Conservation (phyloP, 1,284 basidiomycete species). For the Termitomyces sp. region DNA sequence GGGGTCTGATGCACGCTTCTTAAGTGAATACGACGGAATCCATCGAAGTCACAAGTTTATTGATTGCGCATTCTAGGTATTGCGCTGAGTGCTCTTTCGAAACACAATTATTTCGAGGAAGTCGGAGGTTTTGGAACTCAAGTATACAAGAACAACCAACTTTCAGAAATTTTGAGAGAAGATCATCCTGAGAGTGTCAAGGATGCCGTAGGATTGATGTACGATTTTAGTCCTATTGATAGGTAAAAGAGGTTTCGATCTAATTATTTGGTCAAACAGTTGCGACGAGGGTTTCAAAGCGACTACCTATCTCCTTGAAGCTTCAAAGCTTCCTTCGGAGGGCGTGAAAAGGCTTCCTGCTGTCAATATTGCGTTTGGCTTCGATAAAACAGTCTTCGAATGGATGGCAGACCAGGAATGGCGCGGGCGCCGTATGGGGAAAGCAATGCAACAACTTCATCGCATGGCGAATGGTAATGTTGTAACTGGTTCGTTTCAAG, state of each 20-base stretch:
- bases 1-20: conserved; percentile 19
- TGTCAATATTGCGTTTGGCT: conserved; percentile 24
- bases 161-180: conserved; percentile 13
- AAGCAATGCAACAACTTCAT: conserved; percentile 27
- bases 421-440: conserved; percentile 26
- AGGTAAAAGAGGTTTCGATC: too few relatives aligned
- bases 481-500: conserved; percentile 5
- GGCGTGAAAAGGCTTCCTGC: conserved; percentile 11
- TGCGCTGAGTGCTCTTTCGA: conserved; percentile 14
- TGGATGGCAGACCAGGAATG: conserved; percentile 23
- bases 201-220: conserved; percentile 17
- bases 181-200: conserved; percentile 14
- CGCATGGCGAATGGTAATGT: conserved; percentile 21
- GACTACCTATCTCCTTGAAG: conserved; percentile 23
- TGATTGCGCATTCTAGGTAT: conserved; percentile 10
- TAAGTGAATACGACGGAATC: conserved; percentile 14
- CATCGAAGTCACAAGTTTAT: not conserved
- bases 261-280: conserved; percentile 13
- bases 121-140: conserved; percentile 14
- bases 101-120: conserved; percentile 17
- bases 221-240: too few relatives aligned
- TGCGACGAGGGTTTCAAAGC: conserved; percentile 27
- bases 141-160: conserved; percentile 15
- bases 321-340: conserved; percentile 15
- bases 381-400: conserved; percentile 24